Evolutionary conservation across 2,329 filamentous ascomycete genomes (phyloP), one percentile per base, ranked within the genome.

Genomic region (Cordyceps fumosorosea): DNA sequence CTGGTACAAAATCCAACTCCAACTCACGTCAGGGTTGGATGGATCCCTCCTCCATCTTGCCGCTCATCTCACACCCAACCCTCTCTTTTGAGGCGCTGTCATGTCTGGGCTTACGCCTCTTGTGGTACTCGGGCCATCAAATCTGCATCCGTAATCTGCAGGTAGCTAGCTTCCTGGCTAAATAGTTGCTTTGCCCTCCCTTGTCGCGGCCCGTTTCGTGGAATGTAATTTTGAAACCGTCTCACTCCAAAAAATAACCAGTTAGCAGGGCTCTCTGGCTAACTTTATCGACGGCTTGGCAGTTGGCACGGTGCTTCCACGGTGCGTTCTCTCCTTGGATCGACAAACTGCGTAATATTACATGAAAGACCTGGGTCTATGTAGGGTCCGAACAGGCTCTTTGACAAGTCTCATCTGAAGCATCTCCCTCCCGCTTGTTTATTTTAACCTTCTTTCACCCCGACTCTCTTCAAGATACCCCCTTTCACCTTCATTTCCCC

Each of bases 391-490:
- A 24, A 37, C 34, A 37, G 12, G 16, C 58, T 55, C 24, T 53
- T 20, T n/a, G 22, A 32, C n/a, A 10, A 52, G 57, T 60, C 57
- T 60, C 57, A 60, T 60, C 57, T 45, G 37, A 60, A 45, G 37
- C 70, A 74, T 74, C 59, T 61, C 66, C 65, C 66, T 68, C 65
- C 64, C 68, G 60, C 58, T 60, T 54, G 12, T 47, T 55, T 48
- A 60, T 60, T 55, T 66, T 61, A 58, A 60, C 51, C 55, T 62
- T 56, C 40, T 45, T 40, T 24, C 60, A 59, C 20, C 64, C 54
- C 59, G 34, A 57, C 51, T n/a, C 16, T 4, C 26, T 48, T 26
- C 22, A 16, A 16, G 22, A 12, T 24, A 63, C 60, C 64, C 66
- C 20, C 16, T 22, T 55, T 54, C n/a, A 47, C 14, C 10, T 54